phyloP scores from a whole-genome alignment of 352 stramenopile genomes.

The Phytophthora quininea region DNA sequence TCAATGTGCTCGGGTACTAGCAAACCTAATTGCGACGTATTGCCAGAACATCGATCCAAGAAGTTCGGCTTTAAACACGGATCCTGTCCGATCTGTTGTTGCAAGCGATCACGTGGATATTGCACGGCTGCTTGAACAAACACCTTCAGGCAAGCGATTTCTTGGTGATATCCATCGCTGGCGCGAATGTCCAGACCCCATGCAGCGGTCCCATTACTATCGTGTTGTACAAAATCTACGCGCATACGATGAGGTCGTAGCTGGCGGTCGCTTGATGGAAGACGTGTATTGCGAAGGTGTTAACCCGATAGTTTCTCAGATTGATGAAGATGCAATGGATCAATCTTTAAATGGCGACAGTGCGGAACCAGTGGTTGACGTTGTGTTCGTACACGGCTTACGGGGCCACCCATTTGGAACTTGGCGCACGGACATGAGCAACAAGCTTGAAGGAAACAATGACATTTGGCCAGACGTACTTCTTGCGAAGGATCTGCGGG shows the following conservation, averaged over 20 bases:
- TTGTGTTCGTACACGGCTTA: constrained; percentile 87
- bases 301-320: constrained; percentile 68
- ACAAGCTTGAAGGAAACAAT: constrained; percentile 55
- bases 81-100: constrained; percentile 12
- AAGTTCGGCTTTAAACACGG: constrained; percentile 30
- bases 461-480: constrained; percentile 82
- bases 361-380: constrained; percentile 45
- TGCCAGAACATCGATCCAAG: constrained; percentile 47
- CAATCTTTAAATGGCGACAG: constrained; percentile 7
- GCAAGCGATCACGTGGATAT: constrained; percentile 61
- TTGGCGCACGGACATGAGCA: constrained; percentile 81
- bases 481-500: constrained; percentile 61
- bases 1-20: constrained; percentile 77
- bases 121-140: constrained; percentile 50
- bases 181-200: constrained; percentile 55
- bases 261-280: constrained; percentile 32
- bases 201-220: constrained; percentile 78
- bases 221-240: constrained; percentile 71
- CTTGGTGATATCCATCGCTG: constrained; percentile 46
- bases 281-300: constrained; percentile 82
- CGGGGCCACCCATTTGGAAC: constrained; percentile 82
- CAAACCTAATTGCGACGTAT: constrained; percentile 70
- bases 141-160: constrained; percentile 48
- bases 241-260: constrained; percentile 57
- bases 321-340: constrained; percentile 6